phyloP scores from a whole-genome alignment of 768 basidiomycete species.

The Pluteus cervinus region DNA sequence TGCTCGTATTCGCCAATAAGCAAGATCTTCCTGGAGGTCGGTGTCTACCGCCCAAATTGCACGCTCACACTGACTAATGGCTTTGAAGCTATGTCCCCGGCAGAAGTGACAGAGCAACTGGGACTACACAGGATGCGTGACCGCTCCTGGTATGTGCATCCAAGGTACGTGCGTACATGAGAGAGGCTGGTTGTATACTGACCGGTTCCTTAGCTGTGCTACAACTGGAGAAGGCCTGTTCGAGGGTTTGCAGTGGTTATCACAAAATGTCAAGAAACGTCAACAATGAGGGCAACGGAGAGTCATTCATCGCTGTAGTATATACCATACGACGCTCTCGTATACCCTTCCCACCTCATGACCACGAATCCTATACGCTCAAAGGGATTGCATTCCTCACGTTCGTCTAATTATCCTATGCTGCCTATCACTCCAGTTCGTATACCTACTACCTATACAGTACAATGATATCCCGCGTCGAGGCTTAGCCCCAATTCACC shows the following conservation, averaged over 20 bases:
- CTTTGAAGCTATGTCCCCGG: conserved; percentile 98
- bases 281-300: no score
- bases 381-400: no score
- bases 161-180: conserved; percentile 56
- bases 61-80: background rate
- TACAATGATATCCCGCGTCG: no score
- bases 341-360: no score
- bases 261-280: conserved; percentile 94
- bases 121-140: conserved; percentile 95
- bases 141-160: conserved; percentile 98
- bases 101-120: conserved; percentile 96
- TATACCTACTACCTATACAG: no score
- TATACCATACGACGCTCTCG: conserved; percentile 11
- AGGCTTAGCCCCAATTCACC: no score
- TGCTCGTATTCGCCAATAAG: conserved; percentile 99
- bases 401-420: no score
- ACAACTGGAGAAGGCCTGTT: conserved; percentile 96
- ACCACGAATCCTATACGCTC: no score
- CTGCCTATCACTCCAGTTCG: no score
- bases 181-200: background rate
- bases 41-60: conserved; percentile 17
- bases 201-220: conserved; percentile 60
- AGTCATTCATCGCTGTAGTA: no score
- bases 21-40: conserved; percentile 95
- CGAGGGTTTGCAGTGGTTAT: conserved; percentile 96